phyloP scores from a whole-genome alignment of 1,139 yeast genomes.

The Geotrichum histeridarum region DNA sequence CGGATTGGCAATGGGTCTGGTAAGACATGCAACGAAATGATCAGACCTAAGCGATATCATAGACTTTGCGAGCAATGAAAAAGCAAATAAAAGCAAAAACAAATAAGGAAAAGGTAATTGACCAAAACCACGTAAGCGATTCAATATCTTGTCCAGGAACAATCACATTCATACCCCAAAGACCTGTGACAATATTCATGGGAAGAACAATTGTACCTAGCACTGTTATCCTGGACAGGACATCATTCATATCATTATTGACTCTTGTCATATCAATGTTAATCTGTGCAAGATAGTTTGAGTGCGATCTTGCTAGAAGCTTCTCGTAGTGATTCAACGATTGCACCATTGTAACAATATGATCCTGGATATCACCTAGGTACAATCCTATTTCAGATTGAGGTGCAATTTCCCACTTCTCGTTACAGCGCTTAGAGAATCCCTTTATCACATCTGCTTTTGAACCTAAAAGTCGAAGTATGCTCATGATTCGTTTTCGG shows the following conservation, averaged over 20 bases:
- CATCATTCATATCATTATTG: conserved; percentile 96
- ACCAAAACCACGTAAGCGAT: conserved; percentile 75
- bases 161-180: conserved; percentile 97
- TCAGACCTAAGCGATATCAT: conserved; percentile 24
- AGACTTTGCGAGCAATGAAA: conserved; percentile 32
- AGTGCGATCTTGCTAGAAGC: conserved; percentile 84
- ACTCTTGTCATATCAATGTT: conserved; percentile 96
- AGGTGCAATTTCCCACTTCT: conserved; percentile 72
- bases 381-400: conserved; percentile 81
- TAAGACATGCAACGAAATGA: not conserved
- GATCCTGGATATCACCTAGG: conserved; percentile 87
- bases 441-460: conserved; percentile 97
- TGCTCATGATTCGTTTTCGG: conserved; percentile 88
- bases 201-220: conserved; percentile 94
- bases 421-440: conserved; percentile 84
- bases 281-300: conserved; percentile 91
- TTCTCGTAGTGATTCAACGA: conserved; percentile 91
- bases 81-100: conserved; percentile 36
- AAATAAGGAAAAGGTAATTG: conserved; percentile 32
- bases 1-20: too few relatives aligned
- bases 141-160: conserved; percentile 83
- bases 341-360: conserved; percentile 84
- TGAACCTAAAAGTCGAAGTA: conserved; percentile 74
- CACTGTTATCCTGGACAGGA: conserved; percentile 85
- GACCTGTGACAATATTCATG: conserved; percentile 87